phyloP scores from a whole-genome alignment of 2,329 filamentous ascomycete species.

The Pseudocercospora musae region DNA sequence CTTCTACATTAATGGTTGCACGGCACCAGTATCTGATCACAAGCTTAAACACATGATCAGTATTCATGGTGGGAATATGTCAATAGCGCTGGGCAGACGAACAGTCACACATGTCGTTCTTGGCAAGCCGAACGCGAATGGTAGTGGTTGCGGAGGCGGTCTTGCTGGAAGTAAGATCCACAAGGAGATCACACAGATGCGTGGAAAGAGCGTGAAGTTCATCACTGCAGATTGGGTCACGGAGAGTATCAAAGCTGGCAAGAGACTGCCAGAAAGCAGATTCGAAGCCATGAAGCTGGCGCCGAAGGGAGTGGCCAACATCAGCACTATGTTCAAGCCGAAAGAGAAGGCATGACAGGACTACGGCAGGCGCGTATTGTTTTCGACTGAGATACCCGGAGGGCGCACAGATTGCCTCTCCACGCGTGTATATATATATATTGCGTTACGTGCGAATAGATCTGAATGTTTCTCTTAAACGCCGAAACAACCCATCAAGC shows the following conservation, averaged over 20 bases:
- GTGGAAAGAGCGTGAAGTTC: constrained; percentile 71
- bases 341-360: constrained; percentile 10
- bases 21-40: constrained; percentile 81
- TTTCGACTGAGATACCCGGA: constrained; percentile 15
- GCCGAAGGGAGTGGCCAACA: constrained; percentile 60
- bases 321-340: constrained; percentile 44
- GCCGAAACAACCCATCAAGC: neutral
- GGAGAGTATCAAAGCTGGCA: constrained; percentile 76
- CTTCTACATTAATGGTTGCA: constrained; percentile 86
- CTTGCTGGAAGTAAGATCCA: constrained; percentile 76
- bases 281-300: constrained; percentile 65
- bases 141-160: constrained; percentile 61
- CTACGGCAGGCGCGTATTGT: neutral
- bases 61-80: constrained; percentile 68
- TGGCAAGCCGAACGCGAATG: constrained; percentile 52
- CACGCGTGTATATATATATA: constrained; percentile 9
- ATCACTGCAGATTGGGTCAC: constrained; percentile 81
- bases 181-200: constrained; percentile 66
- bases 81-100: constrained; percentile 67
- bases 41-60: constrained; percentile 75
- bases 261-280: constrained; percentile 68
- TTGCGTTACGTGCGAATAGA: neutral
- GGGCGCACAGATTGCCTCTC: neutral
- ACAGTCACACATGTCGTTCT: constrained; percentile 84
- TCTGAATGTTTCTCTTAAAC: neutral